Evolutionary conservation across 805 yeast genomes (phyloP).

Genomic region (Huiozyma sinensis): DNA sequence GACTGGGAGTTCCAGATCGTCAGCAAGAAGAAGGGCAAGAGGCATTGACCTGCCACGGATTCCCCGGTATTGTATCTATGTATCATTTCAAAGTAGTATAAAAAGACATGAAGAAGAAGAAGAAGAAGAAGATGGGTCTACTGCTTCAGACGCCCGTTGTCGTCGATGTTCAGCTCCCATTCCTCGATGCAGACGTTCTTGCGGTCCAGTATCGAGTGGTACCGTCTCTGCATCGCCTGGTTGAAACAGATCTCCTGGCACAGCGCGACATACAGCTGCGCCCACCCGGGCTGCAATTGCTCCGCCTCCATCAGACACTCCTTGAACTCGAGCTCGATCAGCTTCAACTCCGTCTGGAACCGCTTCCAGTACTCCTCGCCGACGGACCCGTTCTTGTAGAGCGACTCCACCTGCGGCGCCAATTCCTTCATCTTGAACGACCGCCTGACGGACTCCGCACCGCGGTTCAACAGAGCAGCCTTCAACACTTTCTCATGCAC

Average conservation of each 20-base stretch:
- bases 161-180: conserved; percentile 24
- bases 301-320: conserved; percentile 72
- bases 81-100: conserved; percentile 4
- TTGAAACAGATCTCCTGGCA: conserved; percentile 88
- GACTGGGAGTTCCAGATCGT: conserved; percentile 62
- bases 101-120: conserved; percentile 35
- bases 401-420: conserved; percentile 53
- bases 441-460: conserved; percentile 83
- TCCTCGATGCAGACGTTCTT: conserved; percentile 24
- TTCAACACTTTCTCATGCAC: conserved; percentile 72
- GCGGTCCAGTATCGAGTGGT: conserved; percentile 31
- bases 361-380: conserved; percentile 85
- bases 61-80: background rate
- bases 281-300: conserved; percentile 67
- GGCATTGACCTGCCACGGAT: conserved; percentile 15
- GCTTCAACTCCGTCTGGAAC: conserved; percentile 62
- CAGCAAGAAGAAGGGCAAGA: conserved; percentile 46
- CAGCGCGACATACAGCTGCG: conserved; percentile 58
- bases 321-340: conserved; percentile 72
- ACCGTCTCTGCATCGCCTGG: conserved; percentile 79
- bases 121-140: conserved; percentile 33
- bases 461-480: conserved; percentile 55
- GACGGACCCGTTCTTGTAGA: conserved; percentile 80
- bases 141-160: conserved; percentile 18
- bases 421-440: conserved; percentile 72